Conservation (phyloP, 352 stramenopile species). For the Phytophthora crassamura region DNA sequence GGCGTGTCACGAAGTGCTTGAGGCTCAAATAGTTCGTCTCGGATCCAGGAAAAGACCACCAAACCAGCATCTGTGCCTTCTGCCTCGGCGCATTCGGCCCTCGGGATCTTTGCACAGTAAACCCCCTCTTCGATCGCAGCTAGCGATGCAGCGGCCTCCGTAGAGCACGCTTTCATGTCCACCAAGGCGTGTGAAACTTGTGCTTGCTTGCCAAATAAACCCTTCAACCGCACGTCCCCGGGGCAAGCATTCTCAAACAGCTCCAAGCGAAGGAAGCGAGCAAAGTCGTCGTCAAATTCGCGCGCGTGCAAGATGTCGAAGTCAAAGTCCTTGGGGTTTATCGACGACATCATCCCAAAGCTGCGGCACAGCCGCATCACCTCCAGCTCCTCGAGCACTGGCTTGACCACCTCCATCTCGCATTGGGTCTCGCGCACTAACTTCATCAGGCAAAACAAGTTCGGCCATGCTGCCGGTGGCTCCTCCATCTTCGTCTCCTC, state of each 20-base stretch:
- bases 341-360: conserved; percentile 54
- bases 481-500: background rate
- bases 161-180: conserved; percentile 47
- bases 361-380: conserved; percentile 67
- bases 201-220: conserved; percentile 66
- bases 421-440: conserved; percentile 61
- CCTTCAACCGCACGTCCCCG: conserved; percentile 33
- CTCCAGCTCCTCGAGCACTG: conserved; percentile 75
- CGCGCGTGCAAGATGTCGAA: conserved; percentile 44
- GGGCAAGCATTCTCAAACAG: conserved; percentile 39
- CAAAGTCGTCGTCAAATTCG: conserved; percentile 76
- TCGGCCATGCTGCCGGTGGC: background rate
- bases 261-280: conserved; percentile 57
- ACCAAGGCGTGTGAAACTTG: conserved; percentile 51
- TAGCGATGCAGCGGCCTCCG: conserved; percentile 36
- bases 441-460: conserved; percentile 58
- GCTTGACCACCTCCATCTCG: conserved; percentile 74
- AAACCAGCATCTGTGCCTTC: conserved; percentile 20
- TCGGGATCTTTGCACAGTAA: conserved; percentile 55
- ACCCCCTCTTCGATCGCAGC: conserved; percentile 49
- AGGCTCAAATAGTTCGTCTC: conserved; percentile 52
- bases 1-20: conserved; percentile 55
- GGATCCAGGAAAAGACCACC: conserved; percentile 73
- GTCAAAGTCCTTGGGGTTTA: conserved; percentile 63
- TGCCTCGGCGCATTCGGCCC: background rate